Evolutionary conservation across 169 alveolate genomes (phyloP).

Genomic region (Condylostoma magnum): DNA sequence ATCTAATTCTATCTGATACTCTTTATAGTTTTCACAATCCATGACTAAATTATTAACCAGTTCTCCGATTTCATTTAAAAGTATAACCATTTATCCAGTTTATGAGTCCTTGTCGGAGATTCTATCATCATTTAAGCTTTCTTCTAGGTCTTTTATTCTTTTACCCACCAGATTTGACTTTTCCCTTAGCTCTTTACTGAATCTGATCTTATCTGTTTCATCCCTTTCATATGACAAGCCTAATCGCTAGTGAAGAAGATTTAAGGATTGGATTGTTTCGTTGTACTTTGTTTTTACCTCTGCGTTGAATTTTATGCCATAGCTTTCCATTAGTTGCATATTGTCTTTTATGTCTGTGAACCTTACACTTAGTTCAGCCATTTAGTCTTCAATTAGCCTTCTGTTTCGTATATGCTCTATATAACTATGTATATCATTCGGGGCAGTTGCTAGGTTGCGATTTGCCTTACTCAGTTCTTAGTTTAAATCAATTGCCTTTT

Average conservation of each 20-base stretch:
- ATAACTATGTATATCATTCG: slow-evolving; percentile 68
- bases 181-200: slow-evolving; percentile 44
- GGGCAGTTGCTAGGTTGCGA: slow-evolving; percentile 57
- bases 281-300: slow-evolving; percentile 47
- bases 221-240: slow-evolving; percentile 45
- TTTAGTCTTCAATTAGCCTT: slow-evolving; percentile 34
- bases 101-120: slow-evolving; percentile 10
- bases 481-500: slow-evolving; percentile 37
- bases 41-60: background rate
- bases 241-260: slow-evolving; percentile 32
- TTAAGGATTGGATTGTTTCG: slow-evolving; percentile 36
- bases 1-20: slow-evolving; percentile 32
- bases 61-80: slow-evolving; percentile 20
- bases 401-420: slow-evolving; percentile 49
- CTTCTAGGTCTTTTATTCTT: background rate
- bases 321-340: slow-evolving; percentile 54
- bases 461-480: slow-evolving; percentile 46
- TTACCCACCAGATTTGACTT: slow-evolving; percentile 1
- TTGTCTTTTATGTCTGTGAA: slow-evolving; percentile 51
- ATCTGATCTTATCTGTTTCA: slow-evolving; percentile 48
- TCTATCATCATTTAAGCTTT: slow-evolving; percentile 7
- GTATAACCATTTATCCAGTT: background rate
- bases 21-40: slow-evolving; percentile 12
- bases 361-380: slow-evolving; percentile 47
- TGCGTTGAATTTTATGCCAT: slow-evolving; percentile 52